Evolutionary conservation across 2,329 filamentous ascomycete species (phyloP), one percentile per base, ranked within the genome.

Genomic region (Akanthomyces lecanii): DNA sequence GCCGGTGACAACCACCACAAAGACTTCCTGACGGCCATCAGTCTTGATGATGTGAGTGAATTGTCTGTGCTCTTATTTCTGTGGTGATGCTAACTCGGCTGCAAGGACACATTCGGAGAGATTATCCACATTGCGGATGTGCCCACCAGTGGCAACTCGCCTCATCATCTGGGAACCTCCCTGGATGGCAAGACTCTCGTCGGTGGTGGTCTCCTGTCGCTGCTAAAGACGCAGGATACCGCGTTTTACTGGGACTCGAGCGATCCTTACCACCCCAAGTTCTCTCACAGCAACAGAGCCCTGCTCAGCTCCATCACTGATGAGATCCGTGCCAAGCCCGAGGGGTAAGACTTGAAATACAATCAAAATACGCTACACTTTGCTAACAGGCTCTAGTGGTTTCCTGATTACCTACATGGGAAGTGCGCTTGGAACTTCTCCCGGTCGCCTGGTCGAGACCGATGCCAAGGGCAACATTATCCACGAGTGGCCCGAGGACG

Each of bases 371-470:
- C n/a, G 3, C n/a, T 12, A 11, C 18, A 10, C 12, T 23, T 45
- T 47, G 12, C 64, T 44, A 14, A 40, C 44, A 23, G 40, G 25
- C 47, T 56, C 57, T 42, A 76, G 75, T 47, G 82, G 83, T 0
- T 86, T 85, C 73, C 84, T 83, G 70, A 83, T 86, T 67, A 86
- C 84, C 3, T 86, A 85, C 72, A 85, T 86, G 84, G 83, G 83
- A 18, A 84, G 78, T 64, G 84, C 84, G 6, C 75, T 81, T 0
- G 84, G 85, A 18, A 86, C 82, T 10, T 79, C 80, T 0, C 84
- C 83, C 0, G 85, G 85, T 6, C 82, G 84, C 40, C 78, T 88
- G 0, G 76, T 87, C 48, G 85, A 88, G 75, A 87, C 84, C 0
- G 82, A 87, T 66, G 79, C 77, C 42, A 69, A 81, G 51, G 84